Evolutionary conservation across 257 asterid genomes (phyloP).

Genomic region (Coffea eugenioides): DNA sequence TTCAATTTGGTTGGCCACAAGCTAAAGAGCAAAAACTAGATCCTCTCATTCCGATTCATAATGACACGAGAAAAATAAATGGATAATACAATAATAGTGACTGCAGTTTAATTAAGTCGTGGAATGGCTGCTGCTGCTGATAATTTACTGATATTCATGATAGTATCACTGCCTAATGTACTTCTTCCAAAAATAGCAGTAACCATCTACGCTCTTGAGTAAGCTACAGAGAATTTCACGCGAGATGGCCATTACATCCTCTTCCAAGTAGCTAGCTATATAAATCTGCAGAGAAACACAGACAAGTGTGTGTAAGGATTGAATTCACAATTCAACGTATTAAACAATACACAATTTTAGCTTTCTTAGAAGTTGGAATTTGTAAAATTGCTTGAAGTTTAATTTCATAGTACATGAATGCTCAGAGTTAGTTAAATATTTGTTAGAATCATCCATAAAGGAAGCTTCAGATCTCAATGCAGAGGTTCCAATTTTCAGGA

Average conservation of each 20-base stretch:
- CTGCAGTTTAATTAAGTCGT: neutral
- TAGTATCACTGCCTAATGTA: neutral
- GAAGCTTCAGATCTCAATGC: neutral
- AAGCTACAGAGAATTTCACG: neutral
- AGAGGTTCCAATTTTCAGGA: neutral
- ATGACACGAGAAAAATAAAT: neutral
- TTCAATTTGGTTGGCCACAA: conserved; percentile 10
- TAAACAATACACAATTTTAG: neutral
- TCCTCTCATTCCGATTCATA: conserved; percentile 6
- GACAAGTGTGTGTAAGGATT: neutral
- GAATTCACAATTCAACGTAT: neutral
- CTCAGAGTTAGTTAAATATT: neutral
- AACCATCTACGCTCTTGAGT: neutral
- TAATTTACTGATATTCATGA: neutral
- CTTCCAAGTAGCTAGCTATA: conserved; percentile 23
- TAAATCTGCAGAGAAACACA: conserved; percentile 20
- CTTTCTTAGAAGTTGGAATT: neutral
- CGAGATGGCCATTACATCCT: conserved; percentile 6
- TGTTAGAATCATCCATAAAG: neutral
- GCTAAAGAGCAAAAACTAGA: neutral
- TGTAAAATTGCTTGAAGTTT: neutral
- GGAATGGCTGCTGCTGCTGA: conserved; percentile 5
- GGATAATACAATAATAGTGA: neutral
- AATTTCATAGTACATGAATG: neutral
- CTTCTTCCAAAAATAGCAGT: neutral